Evolutionary conservation across 345 rosid genomes (phyloP).

Genomic region (Pistacia integerrima): DNA sequence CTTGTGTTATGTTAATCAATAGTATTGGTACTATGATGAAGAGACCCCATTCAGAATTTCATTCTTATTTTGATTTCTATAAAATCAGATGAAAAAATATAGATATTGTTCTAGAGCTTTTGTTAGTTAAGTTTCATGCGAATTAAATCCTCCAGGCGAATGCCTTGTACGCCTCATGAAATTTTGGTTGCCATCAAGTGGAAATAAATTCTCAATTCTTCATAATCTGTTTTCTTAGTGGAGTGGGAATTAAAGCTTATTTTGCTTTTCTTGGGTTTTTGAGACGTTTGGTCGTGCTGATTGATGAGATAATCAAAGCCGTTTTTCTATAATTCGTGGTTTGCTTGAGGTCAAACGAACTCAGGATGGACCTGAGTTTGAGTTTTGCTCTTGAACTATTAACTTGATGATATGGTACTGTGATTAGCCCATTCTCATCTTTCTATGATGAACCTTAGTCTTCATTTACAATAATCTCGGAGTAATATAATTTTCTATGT

Average conservation of each 20-base stretch:
- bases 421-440: not conserved
- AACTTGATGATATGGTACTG: not conserved
- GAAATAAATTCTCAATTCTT: not conserved
- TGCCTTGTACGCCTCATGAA: not conserved
- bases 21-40: too few relatives aligned
- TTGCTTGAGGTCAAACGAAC: not conserved
- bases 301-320: not conserved
- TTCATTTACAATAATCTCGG: not conserved
- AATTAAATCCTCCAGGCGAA: not conserved
- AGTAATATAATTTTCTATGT: conserved; percentile 16
- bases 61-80: not conserved
- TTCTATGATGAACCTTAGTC: not conserved
- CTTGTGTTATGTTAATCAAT: too few relatives aligned
- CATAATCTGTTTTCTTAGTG: not conserved
- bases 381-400: not conserved
- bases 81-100: not conserved
- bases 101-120: too few relatives aligned
- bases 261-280: not conserved
- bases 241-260: not conserved
- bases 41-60: too few relatives aligned
- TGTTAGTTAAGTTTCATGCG: not conserved
- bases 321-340: not conserved
- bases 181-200: not conserved
- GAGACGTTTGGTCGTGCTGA: not conserved
- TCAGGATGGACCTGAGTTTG: not conserved